Evolutionary conservation across 176 grass and related monocot species (phyloP), one percentile per base, ranked within the genome.

Genomic region (Phoenix dactylifera): DNA sequence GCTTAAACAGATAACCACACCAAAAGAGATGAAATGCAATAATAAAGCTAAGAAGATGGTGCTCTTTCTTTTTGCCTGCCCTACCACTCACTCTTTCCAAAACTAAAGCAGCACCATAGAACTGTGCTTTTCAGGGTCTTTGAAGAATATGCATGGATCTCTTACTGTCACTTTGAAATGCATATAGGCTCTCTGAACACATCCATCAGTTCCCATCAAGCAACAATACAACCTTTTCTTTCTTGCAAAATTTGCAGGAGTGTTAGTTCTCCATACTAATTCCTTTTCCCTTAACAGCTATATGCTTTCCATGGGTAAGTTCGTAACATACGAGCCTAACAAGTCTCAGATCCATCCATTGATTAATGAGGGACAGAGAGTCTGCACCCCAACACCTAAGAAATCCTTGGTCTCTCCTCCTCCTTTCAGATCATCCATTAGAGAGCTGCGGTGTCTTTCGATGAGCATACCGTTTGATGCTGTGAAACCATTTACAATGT

Each of bases 401-500:
- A 95, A 95, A 66, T 95, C 90, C 69, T 86, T 83, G 20, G 90
- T 95, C 57, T 86, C 82, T 39, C 88, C 90, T 29, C 49, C 54
- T 57, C 58, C 24, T 44, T 74, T 77, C 14, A 59, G 68, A 67
- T 57, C 77, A 30, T 88, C 68, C 70, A 78, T 77, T 50, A 58
- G 63, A 9, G 68, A 59, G 59, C 25, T 67, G 25, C 75, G 70
- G 64, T 73, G 75, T 58, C 72, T 72, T 1, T 71, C 71, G 5
- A 74, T 63, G 16, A 84, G 64, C 4, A 83, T 68, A 63, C 79
- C 89, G 68, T 54, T 83, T 25, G 64, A 53, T 48, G 65, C 29
- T n/a, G 65, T 58, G 50, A 83, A 62, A 44, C 74, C 73, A 66
- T 58, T 72, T 35, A 79, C 62, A 49, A 67, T 49, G 15, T 20